A percentile compares a stretch with the other conserved stretches of the same genome.
These are phyloP conservation scores for Hypoxylon sp. DNA, from an alignment of 2,329 filamentous ascomycete genomes.

Conservation along the genomic window DNA sequence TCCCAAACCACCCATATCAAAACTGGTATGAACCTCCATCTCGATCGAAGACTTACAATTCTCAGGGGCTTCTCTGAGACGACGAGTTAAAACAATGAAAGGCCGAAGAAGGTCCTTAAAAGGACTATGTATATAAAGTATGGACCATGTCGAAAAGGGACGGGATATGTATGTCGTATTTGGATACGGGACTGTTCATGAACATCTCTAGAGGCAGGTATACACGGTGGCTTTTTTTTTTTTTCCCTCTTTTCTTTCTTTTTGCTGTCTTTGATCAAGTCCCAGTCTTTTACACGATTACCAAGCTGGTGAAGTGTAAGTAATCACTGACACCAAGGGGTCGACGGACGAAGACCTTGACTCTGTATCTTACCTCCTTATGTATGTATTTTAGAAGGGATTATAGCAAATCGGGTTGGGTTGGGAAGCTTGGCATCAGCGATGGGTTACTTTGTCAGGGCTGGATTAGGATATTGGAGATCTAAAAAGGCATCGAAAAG, in stretches of 20 bases:
- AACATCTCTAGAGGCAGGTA: slow-evolving; percentile 19
- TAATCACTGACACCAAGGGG: slow-evolving; percentile 5
- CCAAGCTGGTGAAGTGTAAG: slow-evolving; percentile 12
- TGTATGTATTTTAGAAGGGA: slow-evolving; percentile 18
- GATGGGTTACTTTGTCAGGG: slow-evolving; percentile 25
- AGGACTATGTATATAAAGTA: slow-evolving; percentile 23
- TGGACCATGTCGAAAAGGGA: slow-evolving; percentile 1
- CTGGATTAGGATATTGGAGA: slow-evolving; percentile 10
- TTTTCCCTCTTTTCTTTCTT: slow-evolving; percentile 5
- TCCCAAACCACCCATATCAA: slow-evolving; percentile 83
- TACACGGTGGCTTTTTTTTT: slow-evolving; percentile 14
- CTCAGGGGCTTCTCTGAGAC: slow-evolving; percentile 38
- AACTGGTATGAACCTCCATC: slow-evolving; percentile 80
- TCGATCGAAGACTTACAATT: slow-evolving; percentile 45
- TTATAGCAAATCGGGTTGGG: slow-evolving; percentile 27
- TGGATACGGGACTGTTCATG: slow-evolving; percentile 11
- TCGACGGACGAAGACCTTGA: slow-evolving; percentile 11
- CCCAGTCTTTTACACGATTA: slow-evolving; percentile 9
- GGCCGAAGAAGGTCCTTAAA: background rate
- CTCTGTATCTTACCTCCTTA: slow-evolving; percentile 1
- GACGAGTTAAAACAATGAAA: background rate
- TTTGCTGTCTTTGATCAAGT: background rate
- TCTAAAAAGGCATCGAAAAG: slow-evolving; percentile 18
- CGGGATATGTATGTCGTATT: background rate
- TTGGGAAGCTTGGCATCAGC: slow-evolving; percentile 33